Base-by-base conservation (phyloP, 2,329 filamentous ascomycete species). In the Hansfordia pulvinata region DNA sequence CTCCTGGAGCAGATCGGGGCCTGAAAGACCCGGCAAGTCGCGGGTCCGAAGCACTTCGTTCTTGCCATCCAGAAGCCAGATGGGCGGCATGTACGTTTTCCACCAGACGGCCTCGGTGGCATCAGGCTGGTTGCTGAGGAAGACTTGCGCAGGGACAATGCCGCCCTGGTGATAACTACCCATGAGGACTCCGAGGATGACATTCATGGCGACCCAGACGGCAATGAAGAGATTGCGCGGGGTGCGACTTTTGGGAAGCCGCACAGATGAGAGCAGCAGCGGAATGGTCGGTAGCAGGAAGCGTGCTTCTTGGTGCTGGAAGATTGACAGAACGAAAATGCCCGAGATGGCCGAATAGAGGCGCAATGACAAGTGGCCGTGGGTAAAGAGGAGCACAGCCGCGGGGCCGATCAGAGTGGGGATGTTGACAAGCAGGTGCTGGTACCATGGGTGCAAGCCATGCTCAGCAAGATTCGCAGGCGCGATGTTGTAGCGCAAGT, bases 71-170 rank as follows among this genome's bases (percentile, higher is more conserved):
- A 86, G 58, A 12, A 88, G 62, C 79, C 81, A 88, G 19, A 78
- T 76, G 0, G 81, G 81, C 11, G 81, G 81, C 46, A 75, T 80
- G 46, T 86, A 86, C 2, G 81, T 86, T 49, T 85, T 86, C 81
- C 81, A 88, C 81, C 81, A 88, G 26, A 81, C 62, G 4, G 76
- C 76, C 18, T 76, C 64, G 2, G 72, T 74, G 7, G 78, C 71
- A 35, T 78, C 75, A 4, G 69, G 62, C 36, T 80, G 74, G 29
- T 68, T 69, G 42, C 73, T 78, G 43, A 88, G 62, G 44, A 82
- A 82, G 1, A 79, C 70, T 42, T 88, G 81, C 6, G 71, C 73
- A 1, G 80, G 77, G 2, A 88, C 64, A 15, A 86, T 69, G 22
- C 81, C 81, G 16, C 77, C 81, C 52, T 88, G 81, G 47, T 88